Percentiles rank a stretch among this genome's conserved stretches.
These are phyloP conservation scores for Cryomyces minteri DNA, from an alignment of 495 filamentous ascomycete genomes.

Conservation along the genomic window DNA sequence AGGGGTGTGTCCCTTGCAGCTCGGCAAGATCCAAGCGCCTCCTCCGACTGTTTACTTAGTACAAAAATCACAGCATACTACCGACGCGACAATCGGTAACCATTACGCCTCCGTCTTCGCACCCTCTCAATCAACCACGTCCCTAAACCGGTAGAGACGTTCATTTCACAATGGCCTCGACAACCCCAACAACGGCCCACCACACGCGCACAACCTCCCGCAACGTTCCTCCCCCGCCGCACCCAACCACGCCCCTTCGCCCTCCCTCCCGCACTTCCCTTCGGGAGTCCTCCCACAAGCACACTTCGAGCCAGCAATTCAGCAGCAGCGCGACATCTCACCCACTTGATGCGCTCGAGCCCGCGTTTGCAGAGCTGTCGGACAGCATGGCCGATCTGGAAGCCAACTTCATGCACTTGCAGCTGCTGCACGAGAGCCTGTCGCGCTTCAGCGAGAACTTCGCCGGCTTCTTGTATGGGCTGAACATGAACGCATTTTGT, in stretches of 20 bases:
- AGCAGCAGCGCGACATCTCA: conserved; percentile 36
- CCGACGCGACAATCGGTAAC: too few relatives aligned
- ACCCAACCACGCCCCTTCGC: conserved; percentile 84
- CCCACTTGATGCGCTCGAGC: conserved; percentile 69
- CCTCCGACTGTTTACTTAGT: too few relatives aligned
- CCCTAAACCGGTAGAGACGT: neutral
- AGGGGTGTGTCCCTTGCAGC: too few relatives aligned
- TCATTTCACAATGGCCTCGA: neutral
- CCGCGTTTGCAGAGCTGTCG: conserved; percentile 79
- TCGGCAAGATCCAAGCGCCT: too few relatives aligned
- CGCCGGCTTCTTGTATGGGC: conserved; percentile 79
- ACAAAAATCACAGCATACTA: neutral
- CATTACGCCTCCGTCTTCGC: neutral
- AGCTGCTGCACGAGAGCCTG: conserved; percentile 91
- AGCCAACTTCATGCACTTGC: conserved; percentile 92
- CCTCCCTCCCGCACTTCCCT: conserved; percentile 79
- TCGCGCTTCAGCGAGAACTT: conserved; percentile 92
- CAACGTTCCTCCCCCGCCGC: conserved; percentile 38
- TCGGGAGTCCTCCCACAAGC: conserved; percentile 32
- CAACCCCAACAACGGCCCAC: conserved; percentile 10
- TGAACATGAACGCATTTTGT: conserved; percentile 99
- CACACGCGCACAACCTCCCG: conserved; percentile 12
- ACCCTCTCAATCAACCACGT: neutral
- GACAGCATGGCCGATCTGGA: conserved; percentile 92
- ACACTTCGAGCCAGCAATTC: conserved; percentile 27